phyloP scores from a whole-genome alignment of 2,329 filamentous ascomycete species.

The Xylariaceae sp. region DNA sequence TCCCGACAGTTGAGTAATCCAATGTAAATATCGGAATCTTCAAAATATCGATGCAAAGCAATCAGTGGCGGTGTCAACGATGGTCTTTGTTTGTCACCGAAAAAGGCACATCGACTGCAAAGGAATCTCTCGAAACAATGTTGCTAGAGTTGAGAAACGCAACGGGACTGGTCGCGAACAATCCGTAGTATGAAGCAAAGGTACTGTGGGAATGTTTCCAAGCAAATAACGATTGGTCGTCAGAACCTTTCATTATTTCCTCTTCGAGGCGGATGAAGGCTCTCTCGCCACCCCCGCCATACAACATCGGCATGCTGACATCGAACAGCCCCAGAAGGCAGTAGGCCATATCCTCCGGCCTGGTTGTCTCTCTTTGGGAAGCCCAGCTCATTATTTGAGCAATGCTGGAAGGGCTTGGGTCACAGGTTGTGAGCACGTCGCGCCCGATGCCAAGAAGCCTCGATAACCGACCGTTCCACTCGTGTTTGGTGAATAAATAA shows the following conservation, averaged over 20 bases:
- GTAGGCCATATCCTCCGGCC: conserved; percentile 10
- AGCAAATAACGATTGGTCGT: conserved; percentile 14
- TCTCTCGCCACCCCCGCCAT: conserved; percentile 8
- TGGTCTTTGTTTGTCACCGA: conserved; percentile 4
- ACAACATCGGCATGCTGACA: conserved; percentile 11
- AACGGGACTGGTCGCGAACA: conserved; percentile 1
- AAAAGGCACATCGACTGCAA: conserved; percentile 4
- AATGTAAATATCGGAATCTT: conserved; percentile 1
- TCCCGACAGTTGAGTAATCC: conserved; percentile 5
- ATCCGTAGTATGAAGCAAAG: conserved; percentile 1
- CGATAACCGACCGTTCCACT: conserved; percentile 1
- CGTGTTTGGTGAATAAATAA: too few relatives aligned
- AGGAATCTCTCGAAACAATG: conserved; percentile 1
- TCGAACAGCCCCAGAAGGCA: conserved; percentile 8
- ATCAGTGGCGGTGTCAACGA: conserved; percentile 2
- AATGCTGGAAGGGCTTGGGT: neutral
- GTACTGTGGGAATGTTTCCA: conserved; percentile 5
- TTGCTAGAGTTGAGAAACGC: neutral
- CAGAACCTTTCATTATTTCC: conserved; percentile 10
- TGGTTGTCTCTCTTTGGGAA: conserved; percentile 8
- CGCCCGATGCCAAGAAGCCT: conserved; percentile 1
- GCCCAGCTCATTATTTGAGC: conserved; percentile 12
- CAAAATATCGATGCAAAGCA: neutral
- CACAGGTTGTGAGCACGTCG: conserved; percentile 1
- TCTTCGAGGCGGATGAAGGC: conserved; percentile 11